Percentiles rank a stretch among this genome's conserved stretches.
phyloP scores from a whole-genome alignment of 2,329 filamentous ascomycete species.

The Neopestalotiopsis sp. region DNA sequence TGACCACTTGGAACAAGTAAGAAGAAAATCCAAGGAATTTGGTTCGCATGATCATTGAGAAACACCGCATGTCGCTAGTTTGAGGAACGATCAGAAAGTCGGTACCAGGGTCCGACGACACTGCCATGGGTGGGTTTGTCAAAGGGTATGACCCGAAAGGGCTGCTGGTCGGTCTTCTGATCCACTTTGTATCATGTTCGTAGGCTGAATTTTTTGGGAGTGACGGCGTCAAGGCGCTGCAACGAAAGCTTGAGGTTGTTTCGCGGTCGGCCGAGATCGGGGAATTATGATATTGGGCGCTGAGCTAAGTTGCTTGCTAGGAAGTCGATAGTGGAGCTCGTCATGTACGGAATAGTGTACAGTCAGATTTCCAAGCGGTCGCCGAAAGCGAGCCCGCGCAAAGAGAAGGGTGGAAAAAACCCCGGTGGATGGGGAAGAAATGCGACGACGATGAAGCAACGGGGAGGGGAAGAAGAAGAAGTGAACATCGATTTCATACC shows the following conservation, averaged over 20 bases:
- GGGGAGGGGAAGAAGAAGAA: not conserved
- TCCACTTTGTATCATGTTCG: constrained; percentile 6
- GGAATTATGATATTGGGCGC: not conserved
- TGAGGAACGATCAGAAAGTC: constrained; percentile 11
- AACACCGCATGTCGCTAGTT: constrained; percentile 17
- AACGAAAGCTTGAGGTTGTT: constrained; percentile 7
- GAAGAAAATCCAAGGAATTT: constrained; percentile 1
- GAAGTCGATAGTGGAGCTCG: not conserved
- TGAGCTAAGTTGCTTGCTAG: not conserved
- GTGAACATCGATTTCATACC: not conserved
- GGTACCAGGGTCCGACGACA: constrained; percentile 11
- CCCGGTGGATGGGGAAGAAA: not conserved
- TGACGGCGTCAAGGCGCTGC: not conserved
- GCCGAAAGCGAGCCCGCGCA: not conserved
- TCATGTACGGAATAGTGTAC: constrained; percentile 1
- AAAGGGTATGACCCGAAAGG: constrained; percentile 13
- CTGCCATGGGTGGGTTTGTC: not conserved
- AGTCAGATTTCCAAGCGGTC: not conserved
- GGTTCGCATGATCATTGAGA: constrained; percentile 10
- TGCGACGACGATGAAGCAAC: not conserved
- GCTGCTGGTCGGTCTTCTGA: not conserved
- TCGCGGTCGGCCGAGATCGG: constrained; percentile 12
- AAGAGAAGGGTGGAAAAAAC: not conserved
- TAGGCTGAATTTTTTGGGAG: constrained; percentile 1
- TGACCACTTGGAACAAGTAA: not conserved